Base-by-base conservation (phyloP, 1,284 basidiomycete species). In the Limonomyces culmigenus region DNA sequence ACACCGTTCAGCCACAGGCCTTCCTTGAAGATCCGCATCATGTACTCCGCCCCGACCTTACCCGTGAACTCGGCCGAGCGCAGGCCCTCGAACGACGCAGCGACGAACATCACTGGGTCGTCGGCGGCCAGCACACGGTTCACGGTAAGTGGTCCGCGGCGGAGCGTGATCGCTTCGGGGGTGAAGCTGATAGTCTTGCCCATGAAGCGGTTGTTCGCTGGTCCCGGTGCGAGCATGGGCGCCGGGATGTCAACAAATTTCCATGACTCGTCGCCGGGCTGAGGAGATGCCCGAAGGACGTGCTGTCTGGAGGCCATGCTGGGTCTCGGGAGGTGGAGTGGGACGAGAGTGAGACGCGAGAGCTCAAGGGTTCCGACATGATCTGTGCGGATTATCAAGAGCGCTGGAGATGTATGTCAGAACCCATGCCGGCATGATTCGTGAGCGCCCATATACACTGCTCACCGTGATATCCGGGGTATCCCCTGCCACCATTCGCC, bases 61-160 rank as follows among this genome's bases (percentile, higher is more conserved):
- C 67, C 53, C 35, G 55, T 59, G 31, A 50, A 55, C 38, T 63
- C 65, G 13, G 62, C 59, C 39, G 74, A 74, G 23, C 71, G 53
- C 5, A 74, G 54, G 19, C 54, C 54, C 8, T 59, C 63, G 45
- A 74, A 74, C 0, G 67, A 70, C 4, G 59, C 55, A 12, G 73
- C 48, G 19, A 74, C 55, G 47, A 74, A 73, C 43, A 71, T 67
- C 16, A 55, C 49, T 1, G 59, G 52, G 42, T 74, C 64, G 43
- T 77, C 72, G 4, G 57, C 53, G 35, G 65, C 58, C 20, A 76
- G 47, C 27, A 77, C 62, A 14, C 72, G 63, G 49, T 75, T 75
- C 38, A 55, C 60, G 4, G 71, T 64, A 40, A 74, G 63, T 18
- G 54, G 51, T 4, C 54, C 52, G 12, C 66, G 57, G 38, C 66